Evolutionary conservation across 345 rosid genomes (phyloP), one percentile per base, ranked within the genome.

Genomic region (Lagerstroemia speciosa): DNA sequence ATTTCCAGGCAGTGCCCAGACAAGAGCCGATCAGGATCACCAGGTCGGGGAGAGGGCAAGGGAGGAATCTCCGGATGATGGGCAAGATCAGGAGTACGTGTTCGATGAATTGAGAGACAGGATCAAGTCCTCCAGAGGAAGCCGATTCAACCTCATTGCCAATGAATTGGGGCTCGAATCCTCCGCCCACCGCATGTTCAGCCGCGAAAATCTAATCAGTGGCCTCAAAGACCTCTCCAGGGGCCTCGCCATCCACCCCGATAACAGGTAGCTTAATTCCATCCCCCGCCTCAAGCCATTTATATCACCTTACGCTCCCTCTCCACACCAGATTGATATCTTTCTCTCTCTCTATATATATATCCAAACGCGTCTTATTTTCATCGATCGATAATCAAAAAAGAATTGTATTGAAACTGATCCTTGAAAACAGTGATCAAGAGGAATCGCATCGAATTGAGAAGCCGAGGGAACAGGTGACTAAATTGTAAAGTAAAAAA

Each of bases 171-270:
- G 83, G 33, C 77, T 85, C 9, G 79, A 72, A 9, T 12, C 69
- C 11, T 67, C 74, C 1, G 72, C 60, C 31, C 75, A 74, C 29
- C 71, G 80, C 43, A 76, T 66, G 48, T 69, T 78, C 69, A 83
- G 88, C 34, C 76, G 82, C 20, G 79, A 75, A 61, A 64, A 75
- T 22, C 41, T 75, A 10, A 41, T 88, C 65, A 52, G 76, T 67
- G 93, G 96, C 17, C 53, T 93, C 80, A 83, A 68, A 74, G 82
- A 78, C 71, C 72, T 86, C 76, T 82, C 83, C 67, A 75, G 65
- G 68, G 90, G 93, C 27, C 72, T 76, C 69, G 68, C 80, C 66
- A 81, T 90, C 71, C 88, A 81, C 77, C 98, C 98, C 2, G 96
- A 93, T 22, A 88, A 87, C 85, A 87, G 90, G 98, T 92, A 27